Evolutionary conservation across 2,329 filamentous ascomycete genomes (phyloP).

Genomic region (Fusarium musae): DNA sequence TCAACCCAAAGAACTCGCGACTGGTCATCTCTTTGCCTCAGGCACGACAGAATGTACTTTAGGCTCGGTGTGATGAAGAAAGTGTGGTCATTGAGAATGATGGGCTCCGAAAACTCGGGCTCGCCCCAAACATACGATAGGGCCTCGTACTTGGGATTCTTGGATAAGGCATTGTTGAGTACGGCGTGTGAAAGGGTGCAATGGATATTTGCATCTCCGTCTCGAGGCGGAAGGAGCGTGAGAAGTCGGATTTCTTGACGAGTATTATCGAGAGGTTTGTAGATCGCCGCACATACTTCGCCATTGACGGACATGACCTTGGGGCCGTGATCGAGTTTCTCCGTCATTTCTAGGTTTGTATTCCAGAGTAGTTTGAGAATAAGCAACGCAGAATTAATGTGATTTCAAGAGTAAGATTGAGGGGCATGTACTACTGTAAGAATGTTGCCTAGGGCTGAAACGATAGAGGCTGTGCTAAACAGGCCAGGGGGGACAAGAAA

Average conservation of each 20-base stretch:
- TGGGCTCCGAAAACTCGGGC: background rate
- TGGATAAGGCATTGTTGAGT: background rate
- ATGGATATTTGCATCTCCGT: background rate
- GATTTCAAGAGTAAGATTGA: background rate
- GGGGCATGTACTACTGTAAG: background rate
- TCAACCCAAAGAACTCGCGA: conserved; percentile 15
- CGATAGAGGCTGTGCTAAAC: background rate
- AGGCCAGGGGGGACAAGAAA: background rate
- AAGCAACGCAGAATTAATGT: no score
- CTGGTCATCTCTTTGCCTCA: background rate
- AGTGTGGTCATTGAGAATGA: background rate
- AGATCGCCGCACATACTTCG: background rate
- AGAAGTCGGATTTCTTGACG: conserved; percentile 17
- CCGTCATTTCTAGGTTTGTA: background rate
- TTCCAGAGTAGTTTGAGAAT: background rate
- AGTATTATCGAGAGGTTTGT: background rate
- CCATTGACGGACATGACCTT: background rate
- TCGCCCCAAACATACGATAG: conserved; percentile 33
- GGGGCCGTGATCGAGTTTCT: accelerated
- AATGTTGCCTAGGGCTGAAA: background rate
- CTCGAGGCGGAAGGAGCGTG: background rate
- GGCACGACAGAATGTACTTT: background rate
- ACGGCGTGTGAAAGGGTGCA: background rate
- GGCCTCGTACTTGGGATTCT: conserved; percentile 9
- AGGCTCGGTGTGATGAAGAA: conserved; percentile 15